Base-by-base conservation (phyloP, 2,329 filamentous ascomycete genomes). In the Nigrospora sphaerica region DNA sequence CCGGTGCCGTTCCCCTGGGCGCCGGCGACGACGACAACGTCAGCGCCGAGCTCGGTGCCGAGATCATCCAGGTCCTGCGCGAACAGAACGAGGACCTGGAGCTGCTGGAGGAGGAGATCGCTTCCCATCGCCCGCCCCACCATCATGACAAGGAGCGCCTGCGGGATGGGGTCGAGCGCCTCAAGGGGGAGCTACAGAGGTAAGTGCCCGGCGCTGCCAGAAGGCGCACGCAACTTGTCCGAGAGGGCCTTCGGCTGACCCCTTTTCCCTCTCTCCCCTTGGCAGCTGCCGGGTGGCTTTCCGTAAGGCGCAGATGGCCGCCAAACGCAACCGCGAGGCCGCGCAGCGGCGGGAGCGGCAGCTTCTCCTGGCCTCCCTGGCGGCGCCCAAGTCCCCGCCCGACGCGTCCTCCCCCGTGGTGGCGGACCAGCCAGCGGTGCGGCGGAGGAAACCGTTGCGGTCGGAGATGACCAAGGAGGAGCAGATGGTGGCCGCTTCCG, bases 71-170 rank as follows among this genome's bases (percentile, higher is more conserved):
- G 58, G 78, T 78, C 16, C 67, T 96, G 50, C 85, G 88, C 55
- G 83, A 87, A 47, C 80, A 86, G 42, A 84, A 95, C 57, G 88
- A 95, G 52, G 88, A 95, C 49, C 78, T 93, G 53, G 91, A 95
- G 63, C 66, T 93, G 16, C 62, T 96, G 32, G 74, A 73, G 41
- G 88, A 93, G 61, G 90, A 95, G 58, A 75, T 88, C 28, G 78
- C 86, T 50, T 88, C 88, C 56, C 67, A 90, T 23, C 72, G 78
- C 33, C 63, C 72, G 3, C 72, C 72, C 3, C 64, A 62, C 47
- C 78, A 81, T 49, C 75, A 77, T 48, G 82, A 86, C 57, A 84
- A 77, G 62, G 76, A 77, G 44, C 76, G 84, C 44, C 64, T 95
- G 44, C 73, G 78, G 52, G 81, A 87, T 16, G 77, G 84, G 36